A percentile compares a stretch with the other conserved stretches of the same genome.
These are phyloP conservation scores for Tetrahymena borealis DNA, from an alignment of 73 alveolate species.

Conservation along the genomic window DNA sequence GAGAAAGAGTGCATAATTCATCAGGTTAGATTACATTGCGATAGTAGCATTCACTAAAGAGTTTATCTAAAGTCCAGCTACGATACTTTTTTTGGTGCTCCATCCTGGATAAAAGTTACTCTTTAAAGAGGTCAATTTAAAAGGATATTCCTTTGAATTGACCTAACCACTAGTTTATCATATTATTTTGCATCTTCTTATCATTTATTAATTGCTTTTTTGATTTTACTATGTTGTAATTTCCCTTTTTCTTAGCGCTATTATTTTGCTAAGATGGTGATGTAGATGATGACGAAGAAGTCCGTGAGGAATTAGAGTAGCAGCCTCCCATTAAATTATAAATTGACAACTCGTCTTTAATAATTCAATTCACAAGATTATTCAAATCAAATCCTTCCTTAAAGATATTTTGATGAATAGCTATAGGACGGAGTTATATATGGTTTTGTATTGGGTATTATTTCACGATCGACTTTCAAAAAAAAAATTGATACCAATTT, in stretches of 20 bases:
- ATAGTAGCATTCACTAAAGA: background rate
- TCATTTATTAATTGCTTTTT: background rate
- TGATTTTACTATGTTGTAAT: background rate
- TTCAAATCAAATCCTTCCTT: no score
- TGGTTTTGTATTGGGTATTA: background rate
- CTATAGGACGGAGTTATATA: background rate
- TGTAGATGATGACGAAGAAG: no score
- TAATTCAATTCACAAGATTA: no score
- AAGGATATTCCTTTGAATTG: background rate
- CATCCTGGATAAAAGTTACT: background rate
- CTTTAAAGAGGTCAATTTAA: background rate
- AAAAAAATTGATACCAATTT: background rate
- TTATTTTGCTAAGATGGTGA: background rate
- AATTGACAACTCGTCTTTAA: no score
- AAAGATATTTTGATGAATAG: no score
- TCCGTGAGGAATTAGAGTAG: no score
- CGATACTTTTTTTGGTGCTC: background rate
- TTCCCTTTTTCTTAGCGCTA: background rate
- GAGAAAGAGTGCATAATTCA: background rate
- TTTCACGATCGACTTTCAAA: background rate
- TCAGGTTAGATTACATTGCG: background rate
- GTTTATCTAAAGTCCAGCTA: background rate
- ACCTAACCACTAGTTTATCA: background rate
- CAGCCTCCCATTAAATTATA: no score
- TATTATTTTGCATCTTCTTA: background rate